Evolutionary conservation across 2,329 filamentous ascomycete genomes (phyloP).

Genomic region (Tolypocladium inflatum): DNA sequence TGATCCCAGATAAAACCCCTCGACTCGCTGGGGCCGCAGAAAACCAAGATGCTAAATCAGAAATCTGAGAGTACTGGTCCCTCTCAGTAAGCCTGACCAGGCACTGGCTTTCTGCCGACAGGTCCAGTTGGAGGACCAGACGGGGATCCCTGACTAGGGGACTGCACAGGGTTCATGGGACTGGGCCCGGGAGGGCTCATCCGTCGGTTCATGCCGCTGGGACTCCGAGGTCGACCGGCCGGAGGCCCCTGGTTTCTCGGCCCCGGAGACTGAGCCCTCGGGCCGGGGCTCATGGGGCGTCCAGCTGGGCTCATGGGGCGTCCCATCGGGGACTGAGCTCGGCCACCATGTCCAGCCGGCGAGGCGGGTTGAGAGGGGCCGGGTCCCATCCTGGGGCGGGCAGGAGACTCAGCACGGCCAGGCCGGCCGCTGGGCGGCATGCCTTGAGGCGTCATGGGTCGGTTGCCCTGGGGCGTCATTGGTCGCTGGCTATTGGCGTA

Average conservation of each 20-base stretch:
- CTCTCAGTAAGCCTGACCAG: conserved; percentile 40
- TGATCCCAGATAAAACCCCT: neutral
- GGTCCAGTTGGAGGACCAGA: conserved; percentile 30
- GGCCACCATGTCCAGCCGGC: conserved; percentile 26
- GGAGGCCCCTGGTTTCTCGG: conserved; percentile 22
- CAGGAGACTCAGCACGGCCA: conserved; percentile 5
- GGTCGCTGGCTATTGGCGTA: conserved; percentile 24
- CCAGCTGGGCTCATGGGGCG: conserved; percentile 20
- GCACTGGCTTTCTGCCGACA: conserved; percentile 46
- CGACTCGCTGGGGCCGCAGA: neutral
- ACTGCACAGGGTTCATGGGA: conserved; percentile 33
- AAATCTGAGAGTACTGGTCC: neutral
- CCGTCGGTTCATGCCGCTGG: conserved; percentile 29
- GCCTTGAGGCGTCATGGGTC: neutral
- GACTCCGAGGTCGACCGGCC: conserved; percentile 27
- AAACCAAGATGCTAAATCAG: conserved; percentile 4
- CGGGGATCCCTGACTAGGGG: conserved; percentile 20
- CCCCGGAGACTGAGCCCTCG: conserved; percentile 37
- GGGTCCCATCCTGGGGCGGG: conserved; percentile 7
- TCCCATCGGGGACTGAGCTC: conserved; percentile 19
- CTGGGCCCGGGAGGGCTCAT: conserved; percentile 34
- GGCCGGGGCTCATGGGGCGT: conserved; percentile 22
- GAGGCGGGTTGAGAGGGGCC: conserved; percentile 29
- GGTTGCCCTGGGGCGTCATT: conserved; percentile 27
- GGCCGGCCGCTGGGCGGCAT: conserved; percentile 11